Conservation (phyloP, 352 stramenopile species). For the Blastocystis sp. region DNA sequence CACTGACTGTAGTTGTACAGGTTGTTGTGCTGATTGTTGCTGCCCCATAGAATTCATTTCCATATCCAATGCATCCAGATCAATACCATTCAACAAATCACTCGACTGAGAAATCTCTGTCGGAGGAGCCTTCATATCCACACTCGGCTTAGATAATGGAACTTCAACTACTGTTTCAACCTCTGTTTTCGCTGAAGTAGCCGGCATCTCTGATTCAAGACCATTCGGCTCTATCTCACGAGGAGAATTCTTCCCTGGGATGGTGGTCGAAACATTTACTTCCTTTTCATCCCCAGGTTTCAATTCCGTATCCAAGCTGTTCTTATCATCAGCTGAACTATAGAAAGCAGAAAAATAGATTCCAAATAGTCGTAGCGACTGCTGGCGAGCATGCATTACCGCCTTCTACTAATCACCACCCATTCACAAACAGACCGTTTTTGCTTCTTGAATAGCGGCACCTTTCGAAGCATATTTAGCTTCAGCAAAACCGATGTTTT, state of each 20-base stretch:
- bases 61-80: not conserved
- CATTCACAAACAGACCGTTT: not conserved
- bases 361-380: constrained; percentile 28
- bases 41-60: not conserved
- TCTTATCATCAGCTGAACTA: not conserved
- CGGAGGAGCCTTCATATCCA: not conserved
- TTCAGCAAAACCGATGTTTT: constrained; percentile 52
- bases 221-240: not conserved
- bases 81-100: not conserved
- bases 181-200: not conserved
- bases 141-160: not conserved
- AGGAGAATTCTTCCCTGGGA: not conserved
- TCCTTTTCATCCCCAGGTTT: not conserved
- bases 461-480: constrained; percentile 3
- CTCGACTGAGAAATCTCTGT: not conserved
- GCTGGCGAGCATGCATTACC: constrained; percentile 18
- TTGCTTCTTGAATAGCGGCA: constrained; percentile 21
- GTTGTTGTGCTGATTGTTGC: not conserved
- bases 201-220: not conserved
- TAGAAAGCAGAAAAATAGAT: constrained; percentile 6
- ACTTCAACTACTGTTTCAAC: not conserved
- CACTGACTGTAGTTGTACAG: not conserved
- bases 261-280: not conserved
- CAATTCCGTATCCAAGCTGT: not conserved
- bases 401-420: not conserved